These are phyloP conservation scores for Platanthera zijinensis DNA, from an alignment of 106 monocot species.

Conservation along the genomic window DNA sequence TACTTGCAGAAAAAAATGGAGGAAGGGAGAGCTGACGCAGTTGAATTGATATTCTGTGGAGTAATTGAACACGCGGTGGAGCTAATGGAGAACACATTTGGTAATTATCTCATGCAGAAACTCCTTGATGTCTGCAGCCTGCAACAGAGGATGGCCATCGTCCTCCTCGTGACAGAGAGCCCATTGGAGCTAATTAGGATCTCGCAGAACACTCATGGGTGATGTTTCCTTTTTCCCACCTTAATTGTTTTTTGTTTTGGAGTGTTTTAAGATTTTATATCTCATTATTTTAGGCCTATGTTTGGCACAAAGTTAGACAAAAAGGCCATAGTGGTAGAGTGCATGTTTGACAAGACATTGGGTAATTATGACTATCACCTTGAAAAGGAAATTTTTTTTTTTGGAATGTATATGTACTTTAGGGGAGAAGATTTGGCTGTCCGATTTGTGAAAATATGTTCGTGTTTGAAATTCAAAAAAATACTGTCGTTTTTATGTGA, in stretches of 20 bases:
- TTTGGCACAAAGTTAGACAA: too few species aligned
- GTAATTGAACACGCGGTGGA: constrained; percentile 30
- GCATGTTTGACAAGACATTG: too few species aligned
- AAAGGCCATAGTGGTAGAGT: too few species aligned
- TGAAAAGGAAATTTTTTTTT: too few species aligned
- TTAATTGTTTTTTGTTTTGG: neutral
- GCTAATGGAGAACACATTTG: constrained; percentile 53
- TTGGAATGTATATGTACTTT: too few species aligned
- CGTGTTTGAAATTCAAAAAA: too few species aligned
- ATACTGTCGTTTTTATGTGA: too few species aligned
- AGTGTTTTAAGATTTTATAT: neutral
- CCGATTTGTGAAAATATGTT: too few species aligned
- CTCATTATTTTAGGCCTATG: neutral
- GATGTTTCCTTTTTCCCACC: neutral
- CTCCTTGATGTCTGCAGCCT: constrained; percentile 47
- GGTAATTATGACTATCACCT: too few species aligned
- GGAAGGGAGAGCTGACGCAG: constrained; percentile 19
- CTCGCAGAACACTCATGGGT: constrained; percentile 48
- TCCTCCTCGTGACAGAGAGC: constrained; percentile 25
- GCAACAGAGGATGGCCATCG: constrained; percentile 35
- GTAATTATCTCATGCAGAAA: constrained; percentile 64
- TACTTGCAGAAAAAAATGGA: constrained; percentile 47
- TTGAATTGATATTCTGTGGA: constrained; percentile 37
- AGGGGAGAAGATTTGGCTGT: too few species aligned
- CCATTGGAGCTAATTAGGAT: constrained; percentile 30